A percentile compares a stretch with the other conserved stretches of the same genome.
These are phyloP conservation scores for Ilex asprella DNA, from an alignment of 257 asterid genomes.

Conservation along the genomic window DNA sequence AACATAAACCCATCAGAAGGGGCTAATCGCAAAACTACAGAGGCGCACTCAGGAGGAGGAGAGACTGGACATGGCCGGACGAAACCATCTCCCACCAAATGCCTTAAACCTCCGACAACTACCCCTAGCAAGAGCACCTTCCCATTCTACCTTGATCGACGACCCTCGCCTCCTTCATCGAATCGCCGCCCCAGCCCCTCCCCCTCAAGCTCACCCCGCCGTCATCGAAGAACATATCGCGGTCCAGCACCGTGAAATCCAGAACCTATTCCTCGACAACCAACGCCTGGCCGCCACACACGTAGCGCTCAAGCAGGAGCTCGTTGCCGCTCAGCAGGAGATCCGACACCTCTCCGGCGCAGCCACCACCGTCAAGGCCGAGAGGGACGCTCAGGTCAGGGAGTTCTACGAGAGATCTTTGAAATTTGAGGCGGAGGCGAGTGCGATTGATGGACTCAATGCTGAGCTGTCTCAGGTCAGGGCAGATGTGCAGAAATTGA, in stretches of 20 bases:
- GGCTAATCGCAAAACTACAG: too few relatives aligned
- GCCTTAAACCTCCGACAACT: constrained; percentile 12
- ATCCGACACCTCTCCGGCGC: constrained; percentile 50
- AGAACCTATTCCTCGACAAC: constrained; percentile 62
- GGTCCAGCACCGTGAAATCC: constrained; percentile 55
- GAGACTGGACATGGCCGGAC: constrained; percentile 25
- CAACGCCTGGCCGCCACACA: constrained; percentile 65
- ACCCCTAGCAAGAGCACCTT: background rate
- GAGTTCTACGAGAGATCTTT: constrained; percentile 54
- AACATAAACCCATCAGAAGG: too few relatives aligned
- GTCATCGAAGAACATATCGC: constrained; percentile 42
- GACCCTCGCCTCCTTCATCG: constrained; percentile 17
- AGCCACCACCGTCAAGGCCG: constrained; percentile 56
- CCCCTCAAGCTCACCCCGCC: constrained; percentile 15
- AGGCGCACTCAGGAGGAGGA: too few relatives aligned
- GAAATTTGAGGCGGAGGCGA: constrained; percentile 57
- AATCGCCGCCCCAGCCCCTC: constrained; percentile 22
- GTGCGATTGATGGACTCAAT: constrained; percentile 24
- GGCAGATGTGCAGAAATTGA: constrained; percentile 38
- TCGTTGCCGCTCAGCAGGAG: constrained; percentile 51
- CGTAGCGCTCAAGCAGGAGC: constrained; percentile 62
- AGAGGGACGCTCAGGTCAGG: constrained; percentile 62
- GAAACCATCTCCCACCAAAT: constrained; percentile 13
- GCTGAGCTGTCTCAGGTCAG: constrained; percentile 46
- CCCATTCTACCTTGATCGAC: constrained; percentile 10